Evolutionary conservation across 2,329 filamentous ascomycete species (phyloP), one percentile per base, ranked within the genome.

Genomic region (Paradendryphiella salina): DNA sequence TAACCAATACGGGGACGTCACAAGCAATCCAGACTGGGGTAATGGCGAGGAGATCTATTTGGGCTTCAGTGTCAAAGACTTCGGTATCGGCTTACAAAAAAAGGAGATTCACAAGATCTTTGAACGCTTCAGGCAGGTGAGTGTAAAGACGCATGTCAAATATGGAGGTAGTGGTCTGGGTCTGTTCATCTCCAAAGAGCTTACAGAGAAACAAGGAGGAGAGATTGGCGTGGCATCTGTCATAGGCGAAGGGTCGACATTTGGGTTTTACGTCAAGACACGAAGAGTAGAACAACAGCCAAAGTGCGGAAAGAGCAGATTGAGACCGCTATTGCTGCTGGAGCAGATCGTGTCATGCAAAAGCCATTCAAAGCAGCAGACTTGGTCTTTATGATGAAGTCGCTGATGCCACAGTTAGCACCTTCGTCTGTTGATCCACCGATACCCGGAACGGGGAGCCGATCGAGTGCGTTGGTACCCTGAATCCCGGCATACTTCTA

Each of bases 101-200:
- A 67, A 73, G 10, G 75, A 77, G 23, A 75, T 74, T 5, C 57
- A 69, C 17, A 69, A 70, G 29, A 67, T 73, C 6, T 73, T 73
- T 46, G 69, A 70, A 38, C 61, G 70, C 8, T 73, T 73, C 36
- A 56, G 61, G 2, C 71, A 74, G 45, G 71, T 71, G 1, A 69
- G 66, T 18, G 64, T 64, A 14, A 70, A 67, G 35, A 74, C 71
- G 10, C 69, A 73, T 33, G 69, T 73, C 21, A 71, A 72, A 9
- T 78, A 78, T 35, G 76, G 76, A 8, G 76, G 76, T 11, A 75
- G 72, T 17, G 76, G 76, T 0, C 61, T 78, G 1, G 77, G 77
- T 0, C 65, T 79, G 0, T 77, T 77, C 52, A 79, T 79, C 40
- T 75, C 74, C 6, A 70, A 76, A 13, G 72, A 77, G 39, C 65